Evolutionary conservation across 768 basidiomycete genomes (phyloP).

Genomic region (Astraeus odoratus): DNA sequence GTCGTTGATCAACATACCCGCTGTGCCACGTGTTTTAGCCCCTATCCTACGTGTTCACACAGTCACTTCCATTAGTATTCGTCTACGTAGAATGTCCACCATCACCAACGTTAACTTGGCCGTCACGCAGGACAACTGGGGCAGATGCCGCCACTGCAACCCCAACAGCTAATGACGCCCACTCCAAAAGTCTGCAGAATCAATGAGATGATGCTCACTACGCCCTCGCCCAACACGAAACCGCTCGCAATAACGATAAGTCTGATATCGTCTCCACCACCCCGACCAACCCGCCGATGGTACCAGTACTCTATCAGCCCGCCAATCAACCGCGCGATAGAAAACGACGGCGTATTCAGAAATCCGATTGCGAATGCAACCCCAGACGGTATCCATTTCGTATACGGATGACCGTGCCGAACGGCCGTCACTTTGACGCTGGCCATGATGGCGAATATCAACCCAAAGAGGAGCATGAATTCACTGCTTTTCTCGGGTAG

Average conservation of each 20-base stretch:
- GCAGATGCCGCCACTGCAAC: slow-evolving; percentile 73
- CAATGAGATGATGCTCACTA: slow-evolving; percentile 77
- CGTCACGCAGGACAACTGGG: slow-evolving; percentile 50
- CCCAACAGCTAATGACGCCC: slow-evolving; percentile 77
- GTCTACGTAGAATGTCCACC: too few species aligned
- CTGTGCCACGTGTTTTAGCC: slow-evolving; percentile 6
- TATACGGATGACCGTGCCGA: slow-evolving; percentile 41
- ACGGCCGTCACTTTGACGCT: slow-evolving; percentile 57
- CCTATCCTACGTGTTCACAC: too few species aligned
- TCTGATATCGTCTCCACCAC: slow-evolving; percentile 53
- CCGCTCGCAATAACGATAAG: slow-evolving; percentile 89
- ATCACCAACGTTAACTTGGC: neutral
- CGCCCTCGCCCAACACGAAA: slow-evolving; percentile 93
- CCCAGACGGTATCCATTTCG: slow-evolving; percentile 86
- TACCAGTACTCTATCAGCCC: slow-evolving; percentile 76
- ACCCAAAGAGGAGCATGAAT: slow-evolving; percentile 78
- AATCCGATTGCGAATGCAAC: slow-evolving; percentile 95
- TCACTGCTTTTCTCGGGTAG: slow-evolving; percentile 66
- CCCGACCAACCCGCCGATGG: slow-evolving; percentile 42
- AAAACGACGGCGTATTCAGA: slow-evolving; percentile 92
- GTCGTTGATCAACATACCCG: neutral
- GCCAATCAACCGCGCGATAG: slow-evolving; percentile 84
- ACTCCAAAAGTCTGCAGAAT: slow-evolving; percentile 68
- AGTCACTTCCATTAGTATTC: too few species aligned
- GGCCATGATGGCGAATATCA: slow-evolving; percentile 63